A percentile compares a stretch with the other conserved stretches of the same genome.
Conservation (phyloP, 192 early-diverging fungal species). For the Coemansia sp. region DNA sequence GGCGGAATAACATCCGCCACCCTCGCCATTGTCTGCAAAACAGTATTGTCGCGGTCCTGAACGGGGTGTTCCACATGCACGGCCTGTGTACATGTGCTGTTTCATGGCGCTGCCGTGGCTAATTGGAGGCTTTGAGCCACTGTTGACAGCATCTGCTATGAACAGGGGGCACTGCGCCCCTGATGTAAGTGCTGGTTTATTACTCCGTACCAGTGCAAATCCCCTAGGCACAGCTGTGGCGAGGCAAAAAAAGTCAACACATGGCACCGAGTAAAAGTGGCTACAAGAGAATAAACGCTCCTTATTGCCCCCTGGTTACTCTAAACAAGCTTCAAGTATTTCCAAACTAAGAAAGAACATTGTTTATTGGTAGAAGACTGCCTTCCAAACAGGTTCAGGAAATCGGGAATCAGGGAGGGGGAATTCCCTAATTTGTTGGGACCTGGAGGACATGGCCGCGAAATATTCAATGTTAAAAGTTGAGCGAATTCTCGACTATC, state of each 20-base stretch:
- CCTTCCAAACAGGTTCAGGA: not conserved
- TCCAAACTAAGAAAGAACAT: not conserved
- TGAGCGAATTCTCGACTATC: slow-evolving; percentile 9
- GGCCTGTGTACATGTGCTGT: not conserved
- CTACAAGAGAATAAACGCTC: not conserved
- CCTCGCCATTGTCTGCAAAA: not conserved
- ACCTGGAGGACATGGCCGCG: no score
- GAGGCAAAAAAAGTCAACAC: not conserved
- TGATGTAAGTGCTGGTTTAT: not conserved
- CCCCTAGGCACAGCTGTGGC: not conserved
- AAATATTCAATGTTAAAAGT: slow-evolving; percentile 11
- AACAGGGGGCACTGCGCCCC: not conserved
- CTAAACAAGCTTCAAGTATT: not conserved
- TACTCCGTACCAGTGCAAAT: not conserved
- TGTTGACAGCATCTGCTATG: not conserved
- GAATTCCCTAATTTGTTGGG: not conserved
- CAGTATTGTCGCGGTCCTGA: not conserved
- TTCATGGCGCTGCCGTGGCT: not conserved
- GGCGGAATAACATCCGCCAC: slow-evolving; percentile 1
- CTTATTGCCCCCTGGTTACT: not conserved
- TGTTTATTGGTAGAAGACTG: not conserved
- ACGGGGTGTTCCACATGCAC: not conserved
- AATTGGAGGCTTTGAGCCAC: not conserved
- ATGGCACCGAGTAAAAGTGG: not conserved
- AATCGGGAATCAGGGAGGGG: no score